Conservation (phyloP, 257 asterid genomes). For the Dorcoceras hygrometricum region DNA sequence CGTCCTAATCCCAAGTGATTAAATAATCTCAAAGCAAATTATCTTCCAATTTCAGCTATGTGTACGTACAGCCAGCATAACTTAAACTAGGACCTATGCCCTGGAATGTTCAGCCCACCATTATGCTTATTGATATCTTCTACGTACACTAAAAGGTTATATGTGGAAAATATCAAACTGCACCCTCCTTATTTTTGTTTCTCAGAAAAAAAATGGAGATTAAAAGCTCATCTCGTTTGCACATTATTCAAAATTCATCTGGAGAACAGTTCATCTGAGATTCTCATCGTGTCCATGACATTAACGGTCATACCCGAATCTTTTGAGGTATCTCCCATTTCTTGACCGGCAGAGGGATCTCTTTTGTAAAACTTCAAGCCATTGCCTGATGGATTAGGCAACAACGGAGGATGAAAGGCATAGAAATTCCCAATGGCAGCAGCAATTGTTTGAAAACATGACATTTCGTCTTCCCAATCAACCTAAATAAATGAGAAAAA, state of each 20-base stretch:
- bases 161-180: too few relatives aligned
- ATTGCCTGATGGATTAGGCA: conserved; percentile 89
- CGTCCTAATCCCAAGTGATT: background rate
- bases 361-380: conserved; percentile 71
- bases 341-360: conserved; percentile 35
- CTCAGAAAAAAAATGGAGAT: background rate
- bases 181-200: background rate
- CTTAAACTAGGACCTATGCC: too few relatives aligned
- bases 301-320: conserved; percentile 38
- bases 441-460: conserved; percentile 86
- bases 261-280: conserved; percentile 4
- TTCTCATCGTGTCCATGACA: conserved; percentile 21
- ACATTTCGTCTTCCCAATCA: conserved; percentile 83
- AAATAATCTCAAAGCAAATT: background rate
- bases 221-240: conserved; percentile 1
- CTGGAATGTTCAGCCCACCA: too few relatives aligned
- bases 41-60: background rate
- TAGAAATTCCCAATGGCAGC: conserved; percentile 91
- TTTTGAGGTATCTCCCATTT: conserved; percentile 37
- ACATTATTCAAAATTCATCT: conserved; percentile 1
- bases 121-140: too few relatives aligned
- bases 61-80: too few relatives aligned
- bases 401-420: conserved; percentile 87
- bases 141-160: too few relatives aligned
- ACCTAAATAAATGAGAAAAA: conserved; percentile 48